These are phyloP conservation scores for Aureobasidium mangrovei DNA, from an alignment of 2,329 filamentous ascomycete genomes.

Conservation along the genomic window DNA sequence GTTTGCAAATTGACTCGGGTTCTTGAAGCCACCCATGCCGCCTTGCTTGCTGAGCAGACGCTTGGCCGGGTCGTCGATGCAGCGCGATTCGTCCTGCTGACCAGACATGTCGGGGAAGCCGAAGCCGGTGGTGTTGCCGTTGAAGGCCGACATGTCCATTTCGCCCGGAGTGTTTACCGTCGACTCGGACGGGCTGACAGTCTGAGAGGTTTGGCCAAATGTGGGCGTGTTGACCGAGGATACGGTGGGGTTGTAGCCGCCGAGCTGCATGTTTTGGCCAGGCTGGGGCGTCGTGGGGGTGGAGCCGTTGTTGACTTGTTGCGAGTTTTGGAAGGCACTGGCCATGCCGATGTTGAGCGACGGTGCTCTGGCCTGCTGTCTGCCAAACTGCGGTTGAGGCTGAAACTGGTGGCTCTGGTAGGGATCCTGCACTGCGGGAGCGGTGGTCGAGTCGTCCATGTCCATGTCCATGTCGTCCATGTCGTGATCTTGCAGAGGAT, in stretches of 20 bases:
- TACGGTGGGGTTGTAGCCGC: constrained; percentile 81
- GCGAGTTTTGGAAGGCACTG: constrained; percentile 56
- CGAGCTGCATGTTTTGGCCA: constrained; percentile 58
- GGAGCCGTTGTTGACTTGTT: constrained; percentile 66
- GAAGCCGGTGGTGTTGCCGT: constrained; percentile 26
- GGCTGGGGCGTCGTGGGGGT: constrained; percentile 79
- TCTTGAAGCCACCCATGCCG: constrained; percentile 43
- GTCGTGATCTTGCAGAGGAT: constrained; percentile 15
- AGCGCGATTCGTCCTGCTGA: constrained; percentile 42
- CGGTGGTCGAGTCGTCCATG: constrained; percentile 71
- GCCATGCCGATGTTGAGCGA: constrained; percentile 76
- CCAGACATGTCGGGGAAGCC: constrained; percentile 46
- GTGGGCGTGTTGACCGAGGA: constrained; percentile 96
- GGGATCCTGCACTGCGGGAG: constrained; percentile 39
- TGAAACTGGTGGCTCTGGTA: constrained; percentile 32
- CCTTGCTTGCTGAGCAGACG: constrained; percentile 77
- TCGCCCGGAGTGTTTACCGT: constrained; percentile 63
- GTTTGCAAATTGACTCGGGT: constrained; percentile 57
- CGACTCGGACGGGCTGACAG: constrained; percentile 54
- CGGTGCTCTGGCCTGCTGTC: constrained; percentile 49
- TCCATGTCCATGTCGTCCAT: constrained; percentile 75
- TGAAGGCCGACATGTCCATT: constrained; percentile 49
- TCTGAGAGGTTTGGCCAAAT: constrained; percentile 60
- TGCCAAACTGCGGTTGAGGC: constrained; percentile 44
- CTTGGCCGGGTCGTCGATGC: constrained; percentile 90